Percentiles rank a stretch among this genome's conserved stretches.
phyloP scores from a whole-genome alignment of 345 rosid species.

The Heritiera littoralis region DNA sequence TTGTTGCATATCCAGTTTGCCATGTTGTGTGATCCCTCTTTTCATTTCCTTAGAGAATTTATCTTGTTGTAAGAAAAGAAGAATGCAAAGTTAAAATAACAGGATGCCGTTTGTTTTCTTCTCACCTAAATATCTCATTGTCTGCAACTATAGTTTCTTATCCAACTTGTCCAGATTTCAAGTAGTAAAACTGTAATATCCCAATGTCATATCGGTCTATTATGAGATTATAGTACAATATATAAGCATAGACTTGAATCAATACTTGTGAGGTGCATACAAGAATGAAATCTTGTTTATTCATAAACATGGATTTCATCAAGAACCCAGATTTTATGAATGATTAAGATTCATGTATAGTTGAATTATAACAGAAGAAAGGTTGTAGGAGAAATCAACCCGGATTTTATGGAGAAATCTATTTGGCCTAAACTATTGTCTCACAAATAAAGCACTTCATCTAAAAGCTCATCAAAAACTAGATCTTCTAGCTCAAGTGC shows the following conservation, averaged over 20 bases:
- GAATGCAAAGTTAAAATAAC: not conserved
- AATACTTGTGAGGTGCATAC: too few relatives aligned
- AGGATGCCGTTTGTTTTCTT: not conserved
- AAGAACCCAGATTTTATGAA: not conserved
- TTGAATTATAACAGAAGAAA: not conserved
- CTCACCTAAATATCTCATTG: not conserved
- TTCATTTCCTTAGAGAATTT: not conserved
- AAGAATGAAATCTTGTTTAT: not conserved
- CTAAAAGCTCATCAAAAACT: slow-evolving; percentile 61
- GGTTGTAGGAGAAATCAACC: not conserved
- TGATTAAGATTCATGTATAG: not conserved
- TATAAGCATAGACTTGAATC: too few relatives aligned
- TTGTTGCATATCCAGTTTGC: not conserved
- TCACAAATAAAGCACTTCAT: slow-evolving; percentile 38
- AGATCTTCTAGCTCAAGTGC: slow-evolving; percentile 73
- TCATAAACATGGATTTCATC: not conserved
- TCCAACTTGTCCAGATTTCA: too few relatives aligned
- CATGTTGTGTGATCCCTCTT: slow-evolving; percentile 6
- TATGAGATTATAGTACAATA: too few relatives aligned
- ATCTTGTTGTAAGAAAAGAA: slow-evolving; percentile 8
- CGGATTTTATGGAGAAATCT: not conserved
- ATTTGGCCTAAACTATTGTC: slow-evolving; percentile 30
- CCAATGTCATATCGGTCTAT: not conserved
- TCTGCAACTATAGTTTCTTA: not conserved
- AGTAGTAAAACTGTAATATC: too few relatives aligned